phyloP scores from a whole-genome alignment of 1,284 basidiomycete genomes.

The Cryptococcus jaspeensis region DNA sequence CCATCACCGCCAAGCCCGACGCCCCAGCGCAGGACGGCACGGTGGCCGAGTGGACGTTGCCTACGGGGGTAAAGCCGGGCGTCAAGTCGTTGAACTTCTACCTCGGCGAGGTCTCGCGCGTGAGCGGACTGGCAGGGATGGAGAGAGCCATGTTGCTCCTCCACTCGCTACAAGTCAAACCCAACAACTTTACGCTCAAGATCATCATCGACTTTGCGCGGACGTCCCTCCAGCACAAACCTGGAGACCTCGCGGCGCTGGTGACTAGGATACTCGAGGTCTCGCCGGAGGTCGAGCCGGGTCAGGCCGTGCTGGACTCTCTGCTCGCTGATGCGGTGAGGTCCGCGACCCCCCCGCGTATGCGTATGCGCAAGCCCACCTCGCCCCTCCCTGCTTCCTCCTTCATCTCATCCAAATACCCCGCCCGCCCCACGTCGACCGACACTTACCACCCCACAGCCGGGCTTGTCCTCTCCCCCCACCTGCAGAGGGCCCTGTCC shows the following conservation, averaged over 20 bases:
- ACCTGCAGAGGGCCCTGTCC: slow-evolving; percentile 8
- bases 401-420: too few species aligned
- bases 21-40: not conserved
- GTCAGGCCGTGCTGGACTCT: slow-evolving; percentile 27
- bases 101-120: slow-evolving; percentile 7
- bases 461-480: slow-evolving; percentile 8
- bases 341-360: not conserved
- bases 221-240: slow-evolving; percentile 10
- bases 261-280: slow-evolving; percentile 20
- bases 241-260: slow-evolving; percentile 25
- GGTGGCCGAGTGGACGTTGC: slow-evolving; percentile 7
- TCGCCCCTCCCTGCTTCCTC: not conserved
- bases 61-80: slow-evolving; percentile 9
- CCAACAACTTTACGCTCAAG: slow-evolving; percentile 31
- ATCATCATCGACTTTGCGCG: slow-evolving; percentile 31
- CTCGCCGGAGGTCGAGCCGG: slow-evolving; percentile 16
- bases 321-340: slow-evolving; percentile 23
- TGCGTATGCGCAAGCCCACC: not conserved
- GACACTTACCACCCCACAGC: slow-evolving; percentile 9
- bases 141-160: slow-evolving; percentile 9
- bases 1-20: not conserved
- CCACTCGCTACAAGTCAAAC: slow-evolving; percentile 12
- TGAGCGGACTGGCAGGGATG: slow-evolving; percentile 6
- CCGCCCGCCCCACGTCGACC: not conserved
- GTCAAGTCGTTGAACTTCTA: slow-evolving; percentile 8